Conservation (phyloP, 768 basidiomycete species). For the Sutorius australiensis region DNA sequence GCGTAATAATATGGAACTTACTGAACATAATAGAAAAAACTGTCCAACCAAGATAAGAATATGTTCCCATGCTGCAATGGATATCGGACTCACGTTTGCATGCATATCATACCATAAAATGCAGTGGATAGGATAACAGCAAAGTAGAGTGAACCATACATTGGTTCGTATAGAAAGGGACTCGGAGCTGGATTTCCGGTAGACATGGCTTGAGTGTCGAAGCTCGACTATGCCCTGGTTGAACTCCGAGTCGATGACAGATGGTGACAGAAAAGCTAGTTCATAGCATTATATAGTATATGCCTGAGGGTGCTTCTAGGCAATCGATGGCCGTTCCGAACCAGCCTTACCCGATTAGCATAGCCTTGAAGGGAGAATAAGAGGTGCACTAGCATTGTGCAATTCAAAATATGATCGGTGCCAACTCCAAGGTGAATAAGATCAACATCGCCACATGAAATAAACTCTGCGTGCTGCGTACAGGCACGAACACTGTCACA, state of each 20-base stretch:
- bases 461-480: too few species aligned
- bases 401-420: too few species aligned
- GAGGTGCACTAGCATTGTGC: too few species aligned
- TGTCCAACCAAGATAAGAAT: not conserved
- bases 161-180: not conserved
- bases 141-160: conserved; percentile 6
- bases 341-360: too few species aligned
- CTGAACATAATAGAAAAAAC: conserved; percentile 13
- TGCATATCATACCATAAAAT: conserved; percentile 7
- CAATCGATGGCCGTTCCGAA: too few species aligned
- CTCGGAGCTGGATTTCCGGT: not conserved
- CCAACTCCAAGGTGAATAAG: too few species aligned
- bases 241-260: not conserved
- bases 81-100: conserved; percentile 8
- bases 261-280: too few species aligned
- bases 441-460: too few species aligned
- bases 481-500: too few species aligned
- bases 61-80: not conserved
- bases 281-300: not conserved
- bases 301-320: too few species aligned
- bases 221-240: not conserved
- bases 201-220: not conserved
- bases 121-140: not conserved
- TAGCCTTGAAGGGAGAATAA: too few species aligned
- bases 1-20: not conserved